Base-by-base conservation (phyloP, 129 eudicot species). In the Tanacetum coccineum region DNA sequence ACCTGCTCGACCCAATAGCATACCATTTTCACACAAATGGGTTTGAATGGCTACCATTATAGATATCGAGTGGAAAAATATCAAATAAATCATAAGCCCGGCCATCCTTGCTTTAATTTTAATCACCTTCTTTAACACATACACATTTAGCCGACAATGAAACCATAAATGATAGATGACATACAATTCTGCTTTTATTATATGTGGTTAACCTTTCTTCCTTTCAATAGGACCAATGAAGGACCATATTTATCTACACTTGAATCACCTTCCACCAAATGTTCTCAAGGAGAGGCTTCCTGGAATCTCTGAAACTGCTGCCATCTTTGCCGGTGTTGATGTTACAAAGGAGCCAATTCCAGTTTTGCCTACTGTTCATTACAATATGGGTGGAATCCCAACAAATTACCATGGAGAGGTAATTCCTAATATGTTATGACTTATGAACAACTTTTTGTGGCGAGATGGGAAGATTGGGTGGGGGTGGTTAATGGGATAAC, bases 331-430 rank as follows among this genome's bases (percentile, higher is more conserved):
- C 74, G 99, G 96, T 51, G 99, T 93, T 62, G 99, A 93, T 79
- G 99, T 93, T 68, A 94, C 99, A 51, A 94, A 94, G 81, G 93
- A 94, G 71, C 99, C 99, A 66, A 94, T 94, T 78, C 99, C 99
- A 72, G 99, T 93, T 78, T 79, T 94, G 65, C 99, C 99, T 25
- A 94, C 99, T 54, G 99, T 94, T 14, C 99, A 94, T 76, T 94
- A 94, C 56, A 94, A 94, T 62, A 94, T 94, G 99, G 99, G 99
- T 67, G 99, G 99, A 18, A 87, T 94, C 67, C 99, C 99, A 64
- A 94, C 99, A 45, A 94, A 94, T 79, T 68, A 94, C 82, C 87
- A 93, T 80, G 99, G 99, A 70, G 95, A 93, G 96, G 99, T 93
- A 76, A 22, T 63, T 65, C 56, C 13, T 50, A 30, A 32, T 53